phyloP scores from a whole-genome alignment of 139 green algal species.

The Coelastrella sp. region DNA sequence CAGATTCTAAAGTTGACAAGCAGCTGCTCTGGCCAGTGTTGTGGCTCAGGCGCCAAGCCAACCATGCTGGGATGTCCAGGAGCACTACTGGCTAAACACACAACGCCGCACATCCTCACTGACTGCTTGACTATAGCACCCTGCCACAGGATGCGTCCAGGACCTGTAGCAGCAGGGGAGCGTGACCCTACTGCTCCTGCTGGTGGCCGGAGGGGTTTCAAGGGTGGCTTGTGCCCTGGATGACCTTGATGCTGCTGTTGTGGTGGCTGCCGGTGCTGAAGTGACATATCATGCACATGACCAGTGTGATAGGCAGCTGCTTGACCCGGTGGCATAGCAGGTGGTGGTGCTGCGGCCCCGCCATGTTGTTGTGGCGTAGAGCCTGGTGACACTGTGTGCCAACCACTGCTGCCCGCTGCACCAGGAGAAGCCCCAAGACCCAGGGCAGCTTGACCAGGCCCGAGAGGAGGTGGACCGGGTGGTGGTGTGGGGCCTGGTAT shows the following conservation, averaged over 20 bases:
- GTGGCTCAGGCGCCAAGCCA: neutral
- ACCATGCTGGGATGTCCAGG: neutral
- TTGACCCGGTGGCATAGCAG: neutral
- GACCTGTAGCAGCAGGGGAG: too few species aligned
- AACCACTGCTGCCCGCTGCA: slow-evolving; percentile 32
- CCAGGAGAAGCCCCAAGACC: neutral
- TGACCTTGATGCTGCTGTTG: neutral
- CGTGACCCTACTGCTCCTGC: slow-evolving; percentile 27
- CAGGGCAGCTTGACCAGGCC: neutral
- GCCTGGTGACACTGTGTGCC: neutral
- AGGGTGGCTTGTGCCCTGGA: neutral
- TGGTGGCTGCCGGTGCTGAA: slow-evolving; percentile 6
- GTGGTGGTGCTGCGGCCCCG: neutral
- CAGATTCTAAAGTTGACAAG: slow-evolving; percentile 35
- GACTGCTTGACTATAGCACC: slow-evolving; percentile 30
- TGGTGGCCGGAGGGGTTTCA: neutral
- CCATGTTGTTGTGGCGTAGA: neutral
- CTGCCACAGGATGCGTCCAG: slow-evolving; percentile 29
- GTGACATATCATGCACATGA: neutral
- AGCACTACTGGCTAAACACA: neutral
- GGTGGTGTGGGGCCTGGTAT: neutral
- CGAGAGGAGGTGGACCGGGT: neutral
- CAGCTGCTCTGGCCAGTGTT: slow-evolving; percentile 30
- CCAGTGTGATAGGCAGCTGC: neutral
- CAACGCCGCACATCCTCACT: slow-evolving; percentile 28